Evolutionary conservation across 78 protist species (phyloP).

Genomic region (Chrysochromulina tobinii): DNA sequence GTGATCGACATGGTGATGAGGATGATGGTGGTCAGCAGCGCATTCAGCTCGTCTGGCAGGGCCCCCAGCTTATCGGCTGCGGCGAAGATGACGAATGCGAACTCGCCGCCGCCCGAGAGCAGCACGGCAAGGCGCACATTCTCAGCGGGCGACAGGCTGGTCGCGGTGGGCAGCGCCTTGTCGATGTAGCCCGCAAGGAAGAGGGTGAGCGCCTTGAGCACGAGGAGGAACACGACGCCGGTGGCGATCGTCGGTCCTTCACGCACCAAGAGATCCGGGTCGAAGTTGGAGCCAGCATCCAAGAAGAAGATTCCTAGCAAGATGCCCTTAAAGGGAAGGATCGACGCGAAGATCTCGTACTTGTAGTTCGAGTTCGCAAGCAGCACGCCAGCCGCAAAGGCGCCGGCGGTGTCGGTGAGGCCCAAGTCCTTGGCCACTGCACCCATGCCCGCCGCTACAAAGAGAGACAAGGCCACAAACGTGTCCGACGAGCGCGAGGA

Average conservation of each 20-base stretch:
- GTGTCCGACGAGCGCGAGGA: neutral
- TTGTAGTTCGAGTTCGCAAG: neutral
- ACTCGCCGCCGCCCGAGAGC: neutral
- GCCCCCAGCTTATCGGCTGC: neutral
- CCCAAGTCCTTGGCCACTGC: neutral
- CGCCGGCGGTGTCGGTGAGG: slow-evolving; percentile 15
- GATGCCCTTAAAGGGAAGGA: neutral
- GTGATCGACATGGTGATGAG: neutral
- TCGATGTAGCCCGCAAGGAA: no score
- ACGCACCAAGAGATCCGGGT: neutral
- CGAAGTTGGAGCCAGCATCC: neutral
- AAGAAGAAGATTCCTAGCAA: neutral
- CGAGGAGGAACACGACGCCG: neutral
- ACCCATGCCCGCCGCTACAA: neutral
- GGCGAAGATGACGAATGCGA: neutral
- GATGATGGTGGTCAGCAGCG: neutral
- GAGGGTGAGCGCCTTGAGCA: neutral
- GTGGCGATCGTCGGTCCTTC: neutral
- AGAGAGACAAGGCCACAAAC: neutral
- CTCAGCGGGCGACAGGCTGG: neutral
- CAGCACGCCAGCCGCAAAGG: slow-evolving; percentile 1
- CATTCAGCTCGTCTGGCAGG: neutral
- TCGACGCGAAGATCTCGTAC: neutral
- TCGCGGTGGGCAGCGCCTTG: neutral
- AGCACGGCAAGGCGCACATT: neutral